Percentiles rank a stretch among this genome's conserved stretches.
These are phyloP conservation scores for Fusarium ambrosium DNA, from an alignment of 2,329 filamentous ascomycete genomes.

Conservation along the genomic window DNA sequence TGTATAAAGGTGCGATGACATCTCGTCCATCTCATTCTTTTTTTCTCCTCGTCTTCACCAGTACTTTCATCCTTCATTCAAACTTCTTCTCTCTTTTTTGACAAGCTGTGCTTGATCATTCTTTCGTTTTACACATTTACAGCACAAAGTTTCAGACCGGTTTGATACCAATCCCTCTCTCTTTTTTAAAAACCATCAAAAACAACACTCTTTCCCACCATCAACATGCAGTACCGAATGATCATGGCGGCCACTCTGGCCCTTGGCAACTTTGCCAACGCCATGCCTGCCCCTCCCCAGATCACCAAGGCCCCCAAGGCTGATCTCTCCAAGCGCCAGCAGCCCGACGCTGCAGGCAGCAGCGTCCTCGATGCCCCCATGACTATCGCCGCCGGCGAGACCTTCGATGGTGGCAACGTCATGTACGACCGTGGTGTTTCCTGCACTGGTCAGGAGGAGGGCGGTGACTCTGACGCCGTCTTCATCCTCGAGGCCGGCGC, in stretches of 20 bases:
- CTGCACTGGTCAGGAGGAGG: constrained; percentile 46
- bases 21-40: not conserved
- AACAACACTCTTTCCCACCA: not conserved
- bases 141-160: constrained; percentile 33
- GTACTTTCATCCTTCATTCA: constrained; percentile 32
- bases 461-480: constrained; percentile 56
- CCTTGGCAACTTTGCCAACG: constrained; percentile 37
- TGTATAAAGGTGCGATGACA: constrained; percentile 33
- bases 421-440: constrained; percentile 47
- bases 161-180: constrained; percentile 37
- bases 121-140: constrained; percentile 26
- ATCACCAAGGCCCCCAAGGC: constrained; percentile 37
- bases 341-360: constrained; percentile 33
- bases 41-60: constrained; percentile 27
- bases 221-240: constrained; percentile 48
- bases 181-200: constrained; percentile 4
- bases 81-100: constrained; percentile 37
- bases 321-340: constrained; percentile 36
- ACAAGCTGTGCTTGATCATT: constrained; percentile 48
- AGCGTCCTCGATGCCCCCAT: constrained; percentile 43
- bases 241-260: constrained; percentile 44
- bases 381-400: constrained; percentile 45
- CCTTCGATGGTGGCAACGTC: constrained; percentile 48
- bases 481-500: constrained; percentile 58
- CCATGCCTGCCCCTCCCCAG: constrained; percentile 38